Percentiles rank a stretch among this genome's conserved stretches.
Evolutionary conservation across 225 moss, liverwort and hornwort genomes (phyloP).

Genomic region (Pseudisothecium myosuroides): DNA sequence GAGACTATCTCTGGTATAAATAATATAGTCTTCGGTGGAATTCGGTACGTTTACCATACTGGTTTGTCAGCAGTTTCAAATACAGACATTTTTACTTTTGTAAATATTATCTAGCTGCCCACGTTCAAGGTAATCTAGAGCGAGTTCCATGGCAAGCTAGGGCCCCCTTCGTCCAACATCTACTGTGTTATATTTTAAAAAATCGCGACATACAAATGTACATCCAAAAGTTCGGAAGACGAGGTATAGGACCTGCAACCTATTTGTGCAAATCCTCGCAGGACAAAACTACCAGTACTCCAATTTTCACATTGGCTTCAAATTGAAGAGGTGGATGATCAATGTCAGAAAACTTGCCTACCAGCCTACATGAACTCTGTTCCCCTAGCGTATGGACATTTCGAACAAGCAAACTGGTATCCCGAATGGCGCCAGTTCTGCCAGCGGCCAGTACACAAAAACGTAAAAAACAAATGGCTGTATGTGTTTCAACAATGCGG

Average conservation of each 20-base stretch:
- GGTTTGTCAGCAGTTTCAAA: neutral
- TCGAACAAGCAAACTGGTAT: neutral
- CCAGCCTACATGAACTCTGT: neutral
- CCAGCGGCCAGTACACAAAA: neutral
- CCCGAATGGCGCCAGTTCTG: neutral
- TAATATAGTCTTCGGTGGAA: neutral
- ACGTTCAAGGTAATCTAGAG: neutral
- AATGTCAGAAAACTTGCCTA: neutral
- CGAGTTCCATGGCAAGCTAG: neutral
- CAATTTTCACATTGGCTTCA: neutral
- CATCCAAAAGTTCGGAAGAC: neutral
- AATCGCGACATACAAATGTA: neutral
- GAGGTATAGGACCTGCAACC: neutral
- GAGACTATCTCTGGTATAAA: neutral
- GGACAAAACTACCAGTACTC: neutral
- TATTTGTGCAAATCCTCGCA: neutral
- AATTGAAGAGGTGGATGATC: neutral
- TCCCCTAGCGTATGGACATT: neutral
- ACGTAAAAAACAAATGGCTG: neutral
- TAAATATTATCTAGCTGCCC: neutral
- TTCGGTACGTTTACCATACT: neutral
- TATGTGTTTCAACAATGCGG: neutral
- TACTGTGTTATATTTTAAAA: neutral
- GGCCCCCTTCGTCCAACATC: neutral
- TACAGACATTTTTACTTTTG: neutral